Evolutionary conservation across 2,329 filamentous ascomycete genomes (phyloP).

Genomic region (Pseudogymnoascus verrucosus): DNA sequence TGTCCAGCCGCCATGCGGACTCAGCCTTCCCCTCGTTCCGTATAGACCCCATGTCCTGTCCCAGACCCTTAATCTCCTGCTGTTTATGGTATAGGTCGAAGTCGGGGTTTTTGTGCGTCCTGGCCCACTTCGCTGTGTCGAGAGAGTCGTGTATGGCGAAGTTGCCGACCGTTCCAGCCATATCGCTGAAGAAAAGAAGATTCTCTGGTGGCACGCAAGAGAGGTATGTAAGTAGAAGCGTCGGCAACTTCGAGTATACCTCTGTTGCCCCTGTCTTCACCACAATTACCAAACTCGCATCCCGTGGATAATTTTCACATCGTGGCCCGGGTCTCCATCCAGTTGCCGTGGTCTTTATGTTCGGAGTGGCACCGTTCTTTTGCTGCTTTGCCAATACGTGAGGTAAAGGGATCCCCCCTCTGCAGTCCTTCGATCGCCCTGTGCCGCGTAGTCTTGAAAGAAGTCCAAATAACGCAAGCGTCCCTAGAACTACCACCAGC

Average conservation of each 20-base stretch:
- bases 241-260: constrained; percentile 42
- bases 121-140: constrained; percentile 35
- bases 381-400: background rate
- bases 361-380: background rate
- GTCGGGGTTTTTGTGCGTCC: constrained; percentile 38
- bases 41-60: constrained; percentile 33
- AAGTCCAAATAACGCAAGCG: background rate
- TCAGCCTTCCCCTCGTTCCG: constrained; percentile 14
- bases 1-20: constrained; percentile 12
- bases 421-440: background rate
- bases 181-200: constrained; percentile 51
- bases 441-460: background rate
- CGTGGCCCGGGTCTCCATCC: background rate
- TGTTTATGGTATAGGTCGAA: constrained; percentile 39
- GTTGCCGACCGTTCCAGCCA: constrained; percentile 40
- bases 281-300: constrained; percentile 40
- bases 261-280: constrained; percentile 53
- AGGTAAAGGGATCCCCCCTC: background rate
- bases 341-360: background rate
- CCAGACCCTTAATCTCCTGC: constrained; percentile 36
- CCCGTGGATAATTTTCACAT: constrained; percentile 37
- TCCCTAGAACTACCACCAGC: background rate
- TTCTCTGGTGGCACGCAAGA: constrained; percentile 39
- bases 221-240: constrained; percentile 45
- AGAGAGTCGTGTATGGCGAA: constrained; percentile 40